A percentile compares a stretch with the other conserved stretches of the same genome.
These are phyloP conservation scores for Phialophora chinensis DNA, from an alignment of 2,329 filamentous ascomycete species.

Conservation along the genomic window DNA sequence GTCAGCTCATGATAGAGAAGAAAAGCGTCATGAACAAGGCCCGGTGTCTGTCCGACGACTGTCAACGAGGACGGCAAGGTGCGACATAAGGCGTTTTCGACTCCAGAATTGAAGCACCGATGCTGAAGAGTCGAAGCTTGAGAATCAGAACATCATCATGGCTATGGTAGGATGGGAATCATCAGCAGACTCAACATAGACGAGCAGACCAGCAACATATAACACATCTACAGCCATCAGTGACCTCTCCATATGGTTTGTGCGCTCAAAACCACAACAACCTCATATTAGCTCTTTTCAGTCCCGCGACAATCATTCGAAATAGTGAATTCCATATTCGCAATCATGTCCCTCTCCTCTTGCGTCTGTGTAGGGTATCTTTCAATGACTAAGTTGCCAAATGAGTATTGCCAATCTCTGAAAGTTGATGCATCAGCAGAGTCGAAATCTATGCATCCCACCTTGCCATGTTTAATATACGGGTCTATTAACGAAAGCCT, in stretches of 20 bases:
- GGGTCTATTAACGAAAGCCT: conserved; percentile 2
- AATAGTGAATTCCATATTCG: background rate
- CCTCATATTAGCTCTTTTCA: background rate
- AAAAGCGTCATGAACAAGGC: background rate
- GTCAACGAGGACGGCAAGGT: background rate
- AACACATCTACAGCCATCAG: background rate
- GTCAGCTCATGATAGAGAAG: background rate
- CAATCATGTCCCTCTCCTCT: background rate
- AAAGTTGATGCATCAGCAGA: background rate
- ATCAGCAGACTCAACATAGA: background rate
- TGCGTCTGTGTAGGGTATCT: background rate
- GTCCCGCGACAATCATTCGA: background rate
- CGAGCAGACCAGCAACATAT: background rate
- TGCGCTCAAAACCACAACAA: background rate
- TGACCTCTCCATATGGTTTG: background rate
- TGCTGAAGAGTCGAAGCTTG: background rate
- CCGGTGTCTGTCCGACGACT: background rate
- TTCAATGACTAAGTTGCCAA: conserved; percentile 11
- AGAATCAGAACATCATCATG: background rate
- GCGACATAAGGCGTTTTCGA: background rate
- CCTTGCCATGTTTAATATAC: conserved; percentile 4
- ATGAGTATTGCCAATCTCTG: background rate
- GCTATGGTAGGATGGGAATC: background rate
- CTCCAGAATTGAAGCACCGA: background rate
- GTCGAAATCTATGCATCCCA: conserved; percentile 7